These are phyloP conservation scores for Tuber melanosporum DNA, from an alignment of 495 filamentous ascomycete genomes.

Conservation along the genomic window DNA sequence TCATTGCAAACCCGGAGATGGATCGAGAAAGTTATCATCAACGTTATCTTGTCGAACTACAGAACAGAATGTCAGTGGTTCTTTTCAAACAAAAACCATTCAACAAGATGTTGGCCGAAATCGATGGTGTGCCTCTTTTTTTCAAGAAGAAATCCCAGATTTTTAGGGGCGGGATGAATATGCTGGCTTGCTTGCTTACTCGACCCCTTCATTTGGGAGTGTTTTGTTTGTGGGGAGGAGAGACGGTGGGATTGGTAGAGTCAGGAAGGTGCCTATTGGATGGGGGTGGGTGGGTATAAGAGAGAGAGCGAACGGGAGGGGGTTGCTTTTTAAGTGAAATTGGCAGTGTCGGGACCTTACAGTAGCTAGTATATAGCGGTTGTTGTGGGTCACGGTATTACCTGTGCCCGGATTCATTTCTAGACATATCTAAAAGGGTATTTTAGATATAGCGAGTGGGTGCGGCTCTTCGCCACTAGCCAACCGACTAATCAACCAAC, in stretches of 20 bases:
- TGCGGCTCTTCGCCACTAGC: background rate
- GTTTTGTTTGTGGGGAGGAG: conserved; percentile 3
- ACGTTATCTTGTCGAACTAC: background rate
- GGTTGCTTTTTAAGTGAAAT: background rate
- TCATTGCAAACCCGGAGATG: background rate
- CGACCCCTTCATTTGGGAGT: background rate
- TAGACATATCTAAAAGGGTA: background rate
- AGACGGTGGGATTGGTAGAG: background rate
- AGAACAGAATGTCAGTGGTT: background rate
- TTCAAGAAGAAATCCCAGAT: background rate
- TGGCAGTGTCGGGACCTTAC: background rate
- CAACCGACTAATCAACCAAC: background rate
- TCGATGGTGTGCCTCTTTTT: conserved; percentile 2
- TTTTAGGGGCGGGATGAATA: background rate
- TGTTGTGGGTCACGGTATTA: background rate
- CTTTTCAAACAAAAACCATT: background rate
- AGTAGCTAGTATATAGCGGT: background rate
- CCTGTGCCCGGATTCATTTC: background rate
- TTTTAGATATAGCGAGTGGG: background rate
- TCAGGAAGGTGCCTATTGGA: background rate
- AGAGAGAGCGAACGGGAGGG: background rate
- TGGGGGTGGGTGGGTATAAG: background rate
- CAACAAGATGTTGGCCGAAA: conserved; percentile 4
- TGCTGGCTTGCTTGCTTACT: background rate
- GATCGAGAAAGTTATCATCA: background rate